phyloP scores from a whole-genome alignment of 1,284 basidiomycete genomes.

The Cutaneotrichosporon dermatis region DNA sequence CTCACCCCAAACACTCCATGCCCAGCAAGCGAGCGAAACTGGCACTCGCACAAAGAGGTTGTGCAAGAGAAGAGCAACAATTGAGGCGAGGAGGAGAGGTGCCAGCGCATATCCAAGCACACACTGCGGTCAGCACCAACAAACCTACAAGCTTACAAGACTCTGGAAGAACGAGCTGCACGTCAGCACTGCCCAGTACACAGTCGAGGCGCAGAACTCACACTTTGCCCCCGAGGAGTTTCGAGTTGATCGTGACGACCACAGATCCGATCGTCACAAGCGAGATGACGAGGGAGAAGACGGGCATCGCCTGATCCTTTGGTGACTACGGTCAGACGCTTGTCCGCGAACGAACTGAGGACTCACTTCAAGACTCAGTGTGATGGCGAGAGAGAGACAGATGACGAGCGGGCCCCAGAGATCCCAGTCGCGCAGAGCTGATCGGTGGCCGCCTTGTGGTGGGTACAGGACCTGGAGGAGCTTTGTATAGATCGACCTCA shows the following conservation, averaged over 20 bases:
- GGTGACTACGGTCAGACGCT: constrained; percentile 62
- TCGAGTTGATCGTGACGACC: constrained; percentile 85
- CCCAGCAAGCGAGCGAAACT: constrained; percentile 76
- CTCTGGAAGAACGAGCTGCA: constrained; percentile 90
- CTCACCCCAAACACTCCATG: constrained; percentile 92
- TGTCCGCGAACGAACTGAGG: neutral
- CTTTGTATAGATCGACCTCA: constrained; percentile 83
- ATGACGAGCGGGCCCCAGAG: constrained; percentile 89
- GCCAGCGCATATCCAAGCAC: constrained; percentile 86
- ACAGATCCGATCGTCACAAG: constrained; percentile 84
- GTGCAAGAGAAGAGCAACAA: constrained; percentile 79
- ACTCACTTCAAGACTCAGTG: constrained; percentile 80
- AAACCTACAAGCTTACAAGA: constrained; percentile 43
- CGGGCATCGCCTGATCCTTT: constrained; percentile 69
- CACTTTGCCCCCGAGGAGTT: constrained; percentile 93
- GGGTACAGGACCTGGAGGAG: constrained; percentile 89
- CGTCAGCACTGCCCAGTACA: neutral
- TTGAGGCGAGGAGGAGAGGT: constrained; percentile 79
- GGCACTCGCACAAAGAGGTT: constrained; percentile 80
- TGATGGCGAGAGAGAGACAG: constrained; percentile 75
- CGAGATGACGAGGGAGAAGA: constrained; percentile 87
- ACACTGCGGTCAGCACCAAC: constrained; percentile 49
- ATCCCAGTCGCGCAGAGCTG: constrained; percentile 87
- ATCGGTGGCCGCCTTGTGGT: constrained; percentile 63
- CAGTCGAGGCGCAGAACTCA: constrained; percentile 49